Evolutionary conservation across 1,284 basidiomycete species (phyloP).

Genomic region (Ceratobasidium sp.): DNA sequence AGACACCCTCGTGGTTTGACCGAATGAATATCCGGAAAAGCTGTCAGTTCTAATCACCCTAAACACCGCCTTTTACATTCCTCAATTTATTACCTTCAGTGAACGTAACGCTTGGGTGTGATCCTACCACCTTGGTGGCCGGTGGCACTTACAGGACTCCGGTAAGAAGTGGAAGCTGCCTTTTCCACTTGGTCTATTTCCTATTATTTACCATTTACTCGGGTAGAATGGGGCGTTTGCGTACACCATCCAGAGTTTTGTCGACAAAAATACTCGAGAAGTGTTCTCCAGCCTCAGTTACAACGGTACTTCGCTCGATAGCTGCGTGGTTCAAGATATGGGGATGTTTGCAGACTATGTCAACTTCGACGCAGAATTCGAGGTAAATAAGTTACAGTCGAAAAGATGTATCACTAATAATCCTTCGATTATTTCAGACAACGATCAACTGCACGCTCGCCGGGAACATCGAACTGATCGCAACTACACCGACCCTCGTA

Average conservation of each 20-base stretch:
- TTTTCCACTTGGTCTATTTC: not conserved
- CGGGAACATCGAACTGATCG: slow-evolving; percentile 5
- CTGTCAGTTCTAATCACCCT: not conserved
- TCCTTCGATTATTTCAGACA: not conserved
- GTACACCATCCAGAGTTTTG: slow-evolving; percentile 13
- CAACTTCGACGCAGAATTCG: not conserved
- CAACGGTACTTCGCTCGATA: not conserved
- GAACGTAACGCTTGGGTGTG: slow-evolving; percentile 5
- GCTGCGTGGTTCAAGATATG: not conserved
- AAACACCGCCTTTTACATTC: not conserved
- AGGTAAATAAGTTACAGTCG: not conserved
- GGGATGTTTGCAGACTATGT: slow-evolving; percentile 1
- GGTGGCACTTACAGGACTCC: slow-evolving; percentile 7
- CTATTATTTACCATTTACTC: not conserved
- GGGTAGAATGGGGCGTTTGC: slow-evolving; percentile 6
- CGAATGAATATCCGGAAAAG: slow-evolving; percentile 17
- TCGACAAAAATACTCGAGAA: not conserved
- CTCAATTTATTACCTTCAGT: not conserved
- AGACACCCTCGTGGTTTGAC: not conserved
- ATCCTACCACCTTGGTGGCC: slow-evolving; percentile 5
- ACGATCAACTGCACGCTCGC: slow-evolving; percentile 11
- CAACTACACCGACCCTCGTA: slow-evolving; percentile 1
- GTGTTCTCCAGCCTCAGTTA: slow-evolving; percentile 6
- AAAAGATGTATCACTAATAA: not conserved
- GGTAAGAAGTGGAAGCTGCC: not conserved